phyloP scores from a whole-genome alignment of 257 asterid genomes.

The Forsythia viridissima region DNA sequence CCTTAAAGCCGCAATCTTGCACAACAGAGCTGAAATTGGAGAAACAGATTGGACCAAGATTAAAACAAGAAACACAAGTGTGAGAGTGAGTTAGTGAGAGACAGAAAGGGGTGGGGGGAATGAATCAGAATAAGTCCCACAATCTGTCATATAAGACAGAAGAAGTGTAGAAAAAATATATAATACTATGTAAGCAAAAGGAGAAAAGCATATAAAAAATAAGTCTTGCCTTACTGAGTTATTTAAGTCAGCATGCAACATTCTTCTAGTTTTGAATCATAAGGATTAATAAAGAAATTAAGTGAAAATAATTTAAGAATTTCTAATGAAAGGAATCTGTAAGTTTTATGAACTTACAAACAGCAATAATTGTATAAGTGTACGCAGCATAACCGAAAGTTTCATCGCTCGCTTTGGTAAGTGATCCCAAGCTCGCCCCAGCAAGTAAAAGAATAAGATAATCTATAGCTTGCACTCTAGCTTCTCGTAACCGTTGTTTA shows the following conservation, averaged over 20 bases:
- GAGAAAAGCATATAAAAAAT: neutral
- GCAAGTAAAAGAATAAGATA: slow-evolving; percentile 61
- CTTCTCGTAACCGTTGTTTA: slow-evolving; percentile 63
- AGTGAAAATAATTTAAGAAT: neutral
- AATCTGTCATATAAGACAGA: neutral
- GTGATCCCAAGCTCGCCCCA: slow-evolving; percentile 64
- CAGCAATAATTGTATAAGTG: slow-evolving; percentile 61
- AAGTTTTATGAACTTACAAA: slow-evolving; percentile 42
- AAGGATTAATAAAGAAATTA: neutral
- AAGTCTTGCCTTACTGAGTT: neutral
- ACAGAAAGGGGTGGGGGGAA: neutral
- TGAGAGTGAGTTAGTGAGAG: no score
- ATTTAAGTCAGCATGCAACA: neutral
- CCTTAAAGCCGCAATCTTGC: slow-evolving; percentile 92
- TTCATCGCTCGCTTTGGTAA: slow-evolving; percentile 44
- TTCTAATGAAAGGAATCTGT: neutral
- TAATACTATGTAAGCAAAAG: neutral
- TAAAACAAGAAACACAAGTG: neutral
- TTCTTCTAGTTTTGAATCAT: slow-evolving; percentile 3
- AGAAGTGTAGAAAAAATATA: neutral
- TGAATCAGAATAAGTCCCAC: neutral
- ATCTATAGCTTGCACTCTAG: slow-evolving; percentile 57
- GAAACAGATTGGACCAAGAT: slow-evolving; percentile 11
- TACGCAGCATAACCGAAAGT: slow-evolving; percentile 59
- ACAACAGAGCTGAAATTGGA: slow-evolving; percentile 72